These are phyloP conservation scores for Ophiostoma perfectum DNA, from an alignment of 2,329 filamentous ascomycete species.

Conservation along the genomic window DNA sequence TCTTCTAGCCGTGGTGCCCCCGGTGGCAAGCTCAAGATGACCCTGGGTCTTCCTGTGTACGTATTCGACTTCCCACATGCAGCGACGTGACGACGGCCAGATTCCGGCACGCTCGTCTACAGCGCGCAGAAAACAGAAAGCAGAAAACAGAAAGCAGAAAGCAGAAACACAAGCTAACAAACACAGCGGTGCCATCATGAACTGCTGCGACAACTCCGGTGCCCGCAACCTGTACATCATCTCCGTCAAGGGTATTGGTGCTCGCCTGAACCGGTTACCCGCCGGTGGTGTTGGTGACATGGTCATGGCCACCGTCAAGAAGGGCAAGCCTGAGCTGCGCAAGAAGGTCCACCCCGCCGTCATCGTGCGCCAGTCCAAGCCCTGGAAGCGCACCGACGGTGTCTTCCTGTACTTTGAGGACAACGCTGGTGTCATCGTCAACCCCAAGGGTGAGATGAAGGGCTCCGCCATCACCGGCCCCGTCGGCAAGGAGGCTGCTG, in stretches of 20 bases:
- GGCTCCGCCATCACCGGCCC: slow-evolving; percentile 98
- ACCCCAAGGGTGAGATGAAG: slow-evolving; percentile 99
- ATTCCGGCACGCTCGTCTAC: too few relatives aligned
- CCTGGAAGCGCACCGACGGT: slow-evolving; percentile 97
- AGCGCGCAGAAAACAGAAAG: too few relatives aligned
- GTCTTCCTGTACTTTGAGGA: slow-evolving; percentile 99
- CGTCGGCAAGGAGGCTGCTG: slow-evolving; percentile 98
- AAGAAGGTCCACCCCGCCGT: slow-evolving; percentile 99
- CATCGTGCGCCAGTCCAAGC: slow-evolving; percentile 73
- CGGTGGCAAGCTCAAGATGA: slow-evolving; percentile 99
- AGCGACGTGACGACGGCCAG: not conserved
- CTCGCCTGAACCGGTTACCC: slow-evolving; percentile 93
- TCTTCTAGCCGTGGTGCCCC: slow-evolving; percentile 72
- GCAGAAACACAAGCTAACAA: not conserved
- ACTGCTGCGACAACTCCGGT: slow-evolving; percentile 99
- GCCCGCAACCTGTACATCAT: slow-evolving; percentile 99
- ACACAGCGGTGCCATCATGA: slow-evolving; percentile 86
- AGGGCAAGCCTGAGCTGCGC: slow-evolving; percentile 99
- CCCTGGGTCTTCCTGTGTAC: slow-evolving; percentile 91
- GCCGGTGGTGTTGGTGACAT: slow-evolving; percentile 98
- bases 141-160: too few relatives aligned
- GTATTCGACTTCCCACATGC: not conserved
- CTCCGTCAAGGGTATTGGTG: slow-evolving; percentile 97
- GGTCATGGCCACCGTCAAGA: slow-evolving; percentile 99
- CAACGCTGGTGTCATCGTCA: slow-evolving; percentile 99